Conservation (phyloP, 2,329 filamentous ascomycete species). For the Gremmenia infestans region DNA sequence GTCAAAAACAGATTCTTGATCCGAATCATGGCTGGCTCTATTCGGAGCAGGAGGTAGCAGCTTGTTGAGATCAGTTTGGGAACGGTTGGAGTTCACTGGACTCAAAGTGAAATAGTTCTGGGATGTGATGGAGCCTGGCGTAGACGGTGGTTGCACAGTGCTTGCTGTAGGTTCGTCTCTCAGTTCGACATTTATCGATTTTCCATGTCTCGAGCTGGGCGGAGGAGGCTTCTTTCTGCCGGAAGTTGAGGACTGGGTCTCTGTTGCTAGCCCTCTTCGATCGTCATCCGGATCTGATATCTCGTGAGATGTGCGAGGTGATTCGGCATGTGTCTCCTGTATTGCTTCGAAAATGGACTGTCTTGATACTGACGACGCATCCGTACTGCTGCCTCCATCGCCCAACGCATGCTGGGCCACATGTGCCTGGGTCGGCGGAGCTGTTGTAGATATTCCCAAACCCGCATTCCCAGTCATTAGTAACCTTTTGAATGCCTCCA, state of each 20-base stretch:
- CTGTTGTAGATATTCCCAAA: slow-evolving; percentile 26
- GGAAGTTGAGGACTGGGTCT: slow-evolving; percentile 27
- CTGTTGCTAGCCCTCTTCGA: slow-evolving; percentile 32
- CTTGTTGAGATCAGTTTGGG: slow-evolving; percentile 52
- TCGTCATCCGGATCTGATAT: slow-evolving; percentile 51
- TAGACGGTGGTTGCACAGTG: slow-evolving; percentile 30
- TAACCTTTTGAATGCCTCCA: slow-evolving; percentile 71
- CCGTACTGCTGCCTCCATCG: slow-evolving; percentile 48
- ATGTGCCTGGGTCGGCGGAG: slow-evolving; percentile 25
- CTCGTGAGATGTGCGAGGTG: slow-evolving; percentile 55
- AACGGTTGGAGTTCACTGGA: slow-evolving; percentile 22
- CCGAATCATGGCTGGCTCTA: slow-evolving; percentile 39
- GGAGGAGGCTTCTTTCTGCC: slow-evolving; percentile 66
- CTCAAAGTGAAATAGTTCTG: slow-evolving; percentile 20
- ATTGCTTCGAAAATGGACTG: slow-evolving; percentile 53
- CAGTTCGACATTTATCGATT: slow-evolving; percentile 55
- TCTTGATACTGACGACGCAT: slow-evolving; percentile 53
- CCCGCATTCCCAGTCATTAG: slow-evolving; percentile 66
- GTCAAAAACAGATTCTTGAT: slow-evolving; percentile 47
- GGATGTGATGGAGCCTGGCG: slow-evolving; percentile 17
- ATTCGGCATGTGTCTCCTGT: slow-evolving; percentile 39
- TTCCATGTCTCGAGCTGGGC: slow-evolving; percentile 74
- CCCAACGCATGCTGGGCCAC: slow-evolving; percentile 25
- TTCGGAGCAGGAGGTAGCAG: slow-evolving; percentile 53
- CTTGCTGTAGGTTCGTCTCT: slow-evolving; percentile 35